Evolutionary conservation across 2,329 filamentous ascomycete genomes (phyloP), one percentile per base, ranked within the genome.

Genomic region (Pezicula rhizophila): DNA sequence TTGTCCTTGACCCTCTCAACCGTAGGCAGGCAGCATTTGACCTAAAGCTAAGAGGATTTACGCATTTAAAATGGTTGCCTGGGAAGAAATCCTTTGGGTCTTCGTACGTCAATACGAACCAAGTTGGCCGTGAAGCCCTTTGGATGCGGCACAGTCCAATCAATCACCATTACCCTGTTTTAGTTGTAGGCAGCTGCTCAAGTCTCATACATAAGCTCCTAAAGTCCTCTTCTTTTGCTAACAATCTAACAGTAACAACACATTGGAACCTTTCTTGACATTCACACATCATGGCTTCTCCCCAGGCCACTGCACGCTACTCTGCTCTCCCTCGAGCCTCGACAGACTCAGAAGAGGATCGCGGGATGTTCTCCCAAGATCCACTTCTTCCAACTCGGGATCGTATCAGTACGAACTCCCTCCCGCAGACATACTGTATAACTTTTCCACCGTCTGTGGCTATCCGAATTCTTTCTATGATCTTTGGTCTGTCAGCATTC

Each of bases 401-500:
- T 15, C 35, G 14, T 20, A 47, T 17, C 15, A 42, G 35, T n/a
- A 33, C 26, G 23, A 17, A 18, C 37, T 18, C 17, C 18, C 17
- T 40, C 15, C 42, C 42, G 8, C 40, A 43, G 25, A 43, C 41
- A 25, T 51, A 46, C 31, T 42, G 42, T 8, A 23, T 49, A 28
- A 53, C 48, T 8, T 17, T 53, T 17, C 40, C 26, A 15, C 51
- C 48, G 5, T 39, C 47, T 8, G 28, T 49, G 4, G 23, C 42
- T 18, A 23, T 53, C 20, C 47, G 52, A 14, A 17, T 52, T n/a
- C 23, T 41, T 15, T 33, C 49, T 6, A 44, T 54, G n/a, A 47
- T 52, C 14, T 17, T 23, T 51, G 39, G 33, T 4, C 25, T 28
- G n/a, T 41, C 25, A 15, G 37, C 48, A 8, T 37, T 46, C 31